phyloP scores from a whole-genome alignment of 2,329 filamentous ascomycete genomes.

The Ceratocystis cubensis region DNA sequence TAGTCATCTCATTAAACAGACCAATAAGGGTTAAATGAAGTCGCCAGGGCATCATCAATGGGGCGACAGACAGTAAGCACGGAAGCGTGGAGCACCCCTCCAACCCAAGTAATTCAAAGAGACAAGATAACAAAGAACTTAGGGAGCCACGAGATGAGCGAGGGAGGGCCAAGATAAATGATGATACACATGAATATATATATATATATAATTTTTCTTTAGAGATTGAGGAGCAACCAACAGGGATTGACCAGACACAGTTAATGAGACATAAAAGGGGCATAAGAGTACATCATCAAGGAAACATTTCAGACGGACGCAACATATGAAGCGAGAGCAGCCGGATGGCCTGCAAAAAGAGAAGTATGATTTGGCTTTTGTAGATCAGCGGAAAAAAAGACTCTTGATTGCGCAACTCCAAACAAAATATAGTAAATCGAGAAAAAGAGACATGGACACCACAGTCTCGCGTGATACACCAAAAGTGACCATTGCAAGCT shows the following conservation, averaged over 20 bases:
- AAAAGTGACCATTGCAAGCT: constrained; percentile 6
- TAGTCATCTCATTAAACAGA: too few species aligned
- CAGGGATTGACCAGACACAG: not conserved
- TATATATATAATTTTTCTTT: too few species aligned
- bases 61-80: too few species aligned
- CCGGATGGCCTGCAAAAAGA: not conserved
- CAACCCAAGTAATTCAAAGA: too few species aligned
- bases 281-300: constrained; percentile 6
- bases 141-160: not conserved
- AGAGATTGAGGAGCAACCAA: not conserved
- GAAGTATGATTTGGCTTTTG: not conserved
- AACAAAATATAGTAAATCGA: not conserved
- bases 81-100: too few species aligned
- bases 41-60: too few species aligned
- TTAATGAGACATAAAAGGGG: not conserved
- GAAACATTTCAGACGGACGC: not conserved
- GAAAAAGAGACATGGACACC: not conserved
- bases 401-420: not conserved
- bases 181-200: not conserved
- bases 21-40: too few species aligned
- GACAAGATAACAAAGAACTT: not conserved
- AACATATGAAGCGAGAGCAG: not conserved
- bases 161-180: not conserved
- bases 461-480: not conserved
- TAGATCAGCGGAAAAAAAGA: constrained; percentile 3